Conservation (phyloP, 2,329 filamentous ascomycete species). For the Sclerotinia sclerotiorum region DNA sequence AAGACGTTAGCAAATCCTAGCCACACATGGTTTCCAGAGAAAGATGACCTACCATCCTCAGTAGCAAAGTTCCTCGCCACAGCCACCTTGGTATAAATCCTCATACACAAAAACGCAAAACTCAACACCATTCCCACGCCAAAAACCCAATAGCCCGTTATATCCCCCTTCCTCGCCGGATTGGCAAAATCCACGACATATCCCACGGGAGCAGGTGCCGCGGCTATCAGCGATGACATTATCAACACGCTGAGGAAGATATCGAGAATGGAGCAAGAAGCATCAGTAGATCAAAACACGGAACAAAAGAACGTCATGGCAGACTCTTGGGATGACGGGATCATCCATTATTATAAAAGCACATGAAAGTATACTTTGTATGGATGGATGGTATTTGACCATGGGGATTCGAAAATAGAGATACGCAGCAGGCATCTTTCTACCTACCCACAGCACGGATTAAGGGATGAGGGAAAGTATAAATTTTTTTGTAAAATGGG, state of each 20-base stretch:
- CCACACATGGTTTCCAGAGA: neutral
- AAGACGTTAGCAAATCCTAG: neutral
- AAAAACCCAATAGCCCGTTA: constrained; percentile 15
- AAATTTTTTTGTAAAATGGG: too few relatives aligned
- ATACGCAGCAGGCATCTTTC: too few relatives aligned
- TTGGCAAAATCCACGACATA: constrained; percentile 8
- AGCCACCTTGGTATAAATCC: constrained; percentile 4
- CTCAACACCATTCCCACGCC: constrained; percentile 8
- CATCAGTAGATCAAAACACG: neutral
- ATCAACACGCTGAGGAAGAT: neutral
- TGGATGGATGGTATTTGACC: too few relatives aligned
- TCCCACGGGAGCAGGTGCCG: constrained; percentile 8
- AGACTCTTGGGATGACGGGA: neutral
- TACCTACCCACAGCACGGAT: neutral
- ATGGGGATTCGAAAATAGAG: neutral
- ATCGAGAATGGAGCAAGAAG: neutral
- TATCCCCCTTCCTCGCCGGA: constrained; percentile 1
- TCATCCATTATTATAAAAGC: neutral
- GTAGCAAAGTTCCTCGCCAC: constrained; percentile 12
- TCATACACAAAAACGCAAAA: neutral
- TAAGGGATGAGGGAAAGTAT: too few relatives aligned
- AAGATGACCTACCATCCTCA: constrained; percentile 6
- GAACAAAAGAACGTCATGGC: neutral
- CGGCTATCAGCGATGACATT: constrained; percentile 1
- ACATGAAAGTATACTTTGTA: neutral